Base-by-base conservation (phyloP, 306 rosid species). In the Lathyrus oleraceus region DNA sequence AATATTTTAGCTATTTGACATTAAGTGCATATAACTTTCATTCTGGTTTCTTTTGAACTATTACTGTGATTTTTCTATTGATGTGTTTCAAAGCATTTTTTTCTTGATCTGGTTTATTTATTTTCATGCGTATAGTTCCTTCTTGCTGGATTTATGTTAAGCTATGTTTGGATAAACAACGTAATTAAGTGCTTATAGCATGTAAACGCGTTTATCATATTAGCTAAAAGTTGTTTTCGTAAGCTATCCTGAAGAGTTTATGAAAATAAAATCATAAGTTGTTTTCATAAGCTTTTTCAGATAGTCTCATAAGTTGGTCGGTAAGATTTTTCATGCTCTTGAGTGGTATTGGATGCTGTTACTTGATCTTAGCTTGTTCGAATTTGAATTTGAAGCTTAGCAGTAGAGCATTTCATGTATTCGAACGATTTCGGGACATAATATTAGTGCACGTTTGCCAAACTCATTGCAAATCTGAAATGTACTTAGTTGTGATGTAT, bases 31-130 rank as follows among this genome's bases (percentile, higher is more conserved):
- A 54, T 67, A 76, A 67, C 71, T 76, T 52, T 56, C 51, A 23
- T 74, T 71, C 3, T 40, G 9, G 72, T 62, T 81, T 77, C 63
- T 47, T 78, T 71, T 67, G 69, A 66, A 63, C 73, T 15, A 52
- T 28, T 65, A 51, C 47, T 65, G 59, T 59, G 70, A 36, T 57
- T 67, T 67, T 54, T 59, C 60, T 47, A 40, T 47, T 19, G 65
- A 58, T 72, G 57, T 60, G 52, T 61, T 64, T 61, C 23, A 51
- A 36, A 68, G 49, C 35, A 12, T 7, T 23, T 30, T 17, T 77
- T 40, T 35, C 39, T 10, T 9, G 8, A 42, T 64, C 56, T 66
- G 15, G 47, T 62, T 48, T 42, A 32, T 62, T 48, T 42, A 47
- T 52, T 75, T 67, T 60, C 71, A 52, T 67, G 19, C n/a, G 30